Percentiles rank a stretch among this genome's conserved stretches.
phyloP scores from a whole-genome alignment of 805 yeast genomes.

The Candida incommunis region DNA sequence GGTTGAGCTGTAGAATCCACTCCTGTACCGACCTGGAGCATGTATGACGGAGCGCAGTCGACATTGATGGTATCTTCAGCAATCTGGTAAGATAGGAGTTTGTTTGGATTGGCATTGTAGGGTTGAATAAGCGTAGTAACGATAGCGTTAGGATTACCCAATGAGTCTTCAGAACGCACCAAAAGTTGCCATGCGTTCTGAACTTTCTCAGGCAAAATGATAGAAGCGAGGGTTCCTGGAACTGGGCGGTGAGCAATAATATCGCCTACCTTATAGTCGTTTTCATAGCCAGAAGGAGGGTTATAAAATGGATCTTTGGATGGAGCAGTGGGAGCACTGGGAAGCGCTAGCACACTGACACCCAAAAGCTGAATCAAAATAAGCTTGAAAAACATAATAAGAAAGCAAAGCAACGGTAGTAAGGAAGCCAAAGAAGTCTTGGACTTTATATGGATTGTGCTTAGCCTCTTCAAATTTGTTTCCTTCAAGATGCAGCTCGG shows the following conservation, averaged over 20 bases:
- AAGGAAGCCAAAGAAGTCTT: no score
- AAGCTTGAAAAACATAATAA: no score
- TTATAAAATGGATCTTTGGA: constrained; percentile 4
- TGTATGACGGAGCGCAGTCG: constrained; percentile 17
- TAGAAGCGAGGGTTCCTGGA: not conserved
- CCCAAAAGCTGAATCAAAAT: no score
- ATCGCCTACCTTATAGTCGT: constrained; percentile 2
- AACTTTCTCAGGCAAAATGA: not conserved
- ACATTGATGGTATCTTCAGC: constrained; percentile 17
- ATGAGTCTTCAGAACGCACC: constrained; percentile 7
- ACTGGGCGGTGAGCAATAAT: not conserved
- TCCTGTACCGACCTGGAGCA: constrained; percentile 7
- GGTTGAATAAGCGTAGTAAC: not conserved
- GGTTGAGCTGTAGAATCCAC: not conserved
- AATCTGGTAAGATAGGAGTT: constrained; percentile 15
- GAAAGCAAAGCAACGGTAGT: no score
- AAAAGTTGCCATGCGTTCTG: constrained; percentile 8
- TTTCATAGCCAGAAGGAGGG: constrained; percentile 3
- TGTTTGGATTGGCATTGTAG: not conserved
- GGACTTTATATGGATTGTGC: no score
- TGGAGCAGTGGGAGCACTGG: no score
- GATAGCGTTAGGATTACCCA: constrained; percentile 6
- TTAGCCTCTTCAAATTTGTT: no score
- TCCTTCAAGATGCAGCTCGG: no score
- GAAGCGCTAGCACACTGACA: no score